A percentile compares a stretch with the other conserved stretches of the same genome.
Conservation (phyloP, 2,329 filamentous ascomycete genomes). For the Colletotrichum filicis region DNA sequence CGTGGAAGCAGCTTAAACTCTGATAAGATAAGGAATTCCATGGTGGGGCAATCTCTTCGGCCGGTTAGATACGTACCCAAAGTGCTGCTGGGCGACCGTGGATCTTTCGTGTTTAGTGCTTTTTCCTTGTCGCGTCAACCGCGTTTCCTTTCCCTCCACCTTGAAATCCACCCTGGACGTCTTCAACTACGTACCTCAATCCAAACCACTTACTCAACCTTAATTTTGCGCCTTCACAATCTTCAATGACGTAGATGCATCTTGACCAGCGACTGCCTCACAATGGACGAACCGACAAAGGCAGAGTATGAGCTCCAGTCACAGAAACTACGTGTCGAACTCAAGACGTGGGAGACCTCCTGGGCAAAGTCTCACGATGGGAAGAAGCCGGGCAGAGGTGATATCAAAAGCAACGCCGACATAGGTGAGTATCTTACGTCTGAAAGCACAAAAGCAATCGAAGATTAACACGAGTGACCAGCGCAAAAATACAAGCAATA, state of each 20-base stretch:
- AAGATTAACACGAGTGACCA: conserved; percentile 42
- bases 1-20: neutral
- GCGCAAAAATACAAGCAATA: conserved; percentile 83
- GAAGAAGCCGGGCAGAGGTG: conserved; percentile 76
- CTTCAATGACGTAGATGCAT: conserved; percentile 23
- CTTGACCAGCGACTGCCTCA: neutral
- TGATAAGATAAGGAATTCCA: neutral
- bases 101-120: conserved; percentile 31
- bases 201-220: neutral
- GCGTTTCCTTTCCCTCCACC: conserved; percentile 12
- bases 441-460: neutral
- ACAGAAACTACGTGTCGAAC: conserved; percentile 69
- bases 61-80: neutral
- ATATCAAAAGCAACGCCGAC: conserved; percentile 78
- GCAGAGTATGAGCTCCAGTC: conserved; percentile 60
- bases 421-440: conserved; percentile 65
- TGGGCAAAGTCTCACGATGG: conserved; percentile 73
- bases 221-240: neutral
- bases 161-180: conserved; percentile 10
- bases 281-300: conserved; percentile 60
- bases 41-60: neutral
- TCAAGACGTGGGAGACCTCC: conserved; percentile 79
- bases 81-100: conserved; percentile 8
- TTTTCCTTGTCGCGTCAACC: conserved; percentile 24
- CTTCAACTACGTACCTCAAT: conserved; percentile 2